phyloP scores from a whole-genome alignment of 345 rosid species.

The Eucalyptus paniculata region DNA sequence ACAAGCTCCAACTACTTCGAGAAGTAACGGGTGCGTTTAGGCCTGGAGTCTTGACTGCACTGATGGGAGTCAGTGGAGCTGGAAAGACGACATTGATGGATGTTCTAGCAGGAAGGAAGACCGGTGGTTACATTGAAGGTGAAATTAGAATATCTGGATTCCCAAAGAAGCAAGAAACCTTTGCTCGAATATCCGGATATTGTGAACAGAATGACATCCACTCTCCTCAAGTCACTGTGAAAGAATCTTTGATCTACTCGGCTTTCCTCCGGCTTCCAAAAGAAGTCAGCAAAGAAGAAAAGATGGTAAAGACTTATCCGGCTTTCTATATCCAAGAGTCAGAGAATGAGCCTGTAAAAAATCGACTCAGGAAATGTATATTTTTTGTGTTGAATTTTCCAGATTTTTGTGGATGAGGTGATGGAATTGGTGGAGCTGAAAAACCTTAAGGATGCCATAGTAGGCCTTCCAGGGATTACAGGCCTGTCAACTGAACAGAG shows the following conservation, averaged over 20 bases:
- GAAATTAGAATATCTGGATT: slow-evolving; percentile 78
- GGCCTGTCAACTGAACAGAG: slow-evolving; percentile 49
- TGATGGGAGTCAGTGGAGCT: slow-evolving; percentile 98
- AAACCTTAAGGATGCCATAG: slow-evolving; percentile 23
- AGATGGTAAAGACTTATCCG: slow-evolving; percentile 36
- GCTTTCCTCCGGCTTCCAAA: slow-evolving; percentile 79
- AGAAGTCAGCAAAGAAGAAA: slow-evolving; percentile 63
- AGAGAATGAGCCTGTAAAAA: neutral
- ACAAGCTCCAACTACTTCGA: slow-evolving; percentile 59
- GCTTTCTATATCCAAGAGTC: neutral
- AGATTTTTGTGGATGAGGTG: slow-evolving; percentile 43
- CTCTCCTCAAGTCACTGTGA: slow-evolving; percentile 82
- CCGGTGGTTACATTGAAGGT: slow-evolving; percentile 85
- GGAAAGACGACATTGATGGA: slow-evolving; percentile 98
- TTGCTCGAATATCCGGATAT: slow-evolving; percentile 91
- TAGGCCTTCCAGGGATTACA: slow-evolving; percentile 38
- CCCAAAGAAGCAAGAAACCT: slow-evolving; percentile 77
- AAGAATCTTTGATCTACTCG: slow-evolving; percentile 78
- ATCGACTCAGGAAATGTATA: neutral
- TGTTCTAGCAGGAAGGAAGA: slow-evolving; percentile 90
- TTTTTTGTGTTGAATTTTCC: neutral
- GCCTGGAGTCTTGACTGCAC: slow-evolving; percentile 86
- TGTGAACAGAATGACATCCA: slow-evolving; percentile 91
- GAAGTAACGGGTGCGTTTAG: slow-evolving; percentile 80
- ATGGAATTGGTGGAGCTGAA: slow-evolving; percentile 34